Percentiles rank a stretch among this genome's conserved stretches.
phyloP scores from a whole-genome alignment of 2,329 filamentous ascomycete species.

The Fragosphaeria purpurea region DNA sequence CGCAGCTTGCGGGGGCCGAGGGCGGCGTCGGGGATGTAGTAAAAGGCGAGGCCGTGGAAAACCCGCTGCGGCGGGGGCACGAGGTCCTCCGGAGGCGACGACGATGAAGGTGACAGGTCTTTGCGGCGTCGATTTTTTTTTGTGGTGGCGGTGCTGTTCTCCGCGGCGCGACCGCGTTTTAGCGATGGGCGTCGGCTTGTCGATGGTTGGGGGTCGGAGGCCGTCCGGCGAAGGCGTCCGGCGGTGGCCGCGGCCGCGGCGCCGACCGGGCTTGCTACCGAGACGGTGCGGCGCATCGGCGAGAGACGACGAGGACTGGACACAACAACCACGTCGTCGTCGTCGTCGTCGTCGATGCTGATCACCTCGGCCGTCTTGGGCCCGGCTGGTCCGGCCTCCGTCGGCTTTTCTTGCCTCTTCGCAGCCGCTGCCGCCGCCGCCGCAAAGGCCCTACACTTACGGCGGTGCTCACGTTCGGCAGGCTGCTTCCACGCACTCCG shows the following conservation, averaged over 20 bases:
- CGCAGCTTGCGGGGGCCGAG: conserved; percentile 57
- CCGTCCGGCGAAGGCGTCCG: background rate
- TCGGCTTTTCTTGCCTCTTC: background rate
- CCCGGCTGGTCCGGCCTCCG: too few relatives aligned
- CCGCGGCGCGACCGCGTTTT: too few relatives aligned
- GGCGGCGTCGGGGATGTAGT: conserved; percentile 76
- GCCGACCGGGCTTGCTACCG: background rate
- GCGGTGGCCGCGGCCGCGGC: too few relatives aligned
- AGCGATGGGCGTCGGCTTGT: conserved; percentile 16
- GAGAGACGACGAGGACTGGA: background rate
- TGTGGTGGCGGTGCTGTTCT: too few relatives aligned
- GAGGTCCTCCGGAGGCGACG: conserved; percentile 9
- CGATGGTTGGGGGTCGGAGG: background rate
- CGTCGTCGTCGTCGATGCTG: background rate
- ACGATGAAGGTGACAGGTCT: too few relatives aligned
- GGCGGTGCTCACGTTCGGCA: conserved; percentile 25
- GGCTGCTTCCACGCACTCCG: background rate
- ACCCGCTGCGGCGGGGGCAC: conserved; percentile 45
- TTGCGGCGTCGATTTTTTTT: too few relatives aligned
- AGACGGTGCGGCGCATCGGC: conserved; percentile 19
- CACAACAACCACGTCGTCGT: background rate
- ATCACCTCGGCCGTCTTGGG: too few relatives aligned
- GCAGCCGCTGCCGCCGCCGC: conserved; percentile 1
- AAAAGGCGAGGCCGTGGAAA: conserved; percentile 53
- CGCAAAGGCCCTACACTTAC: conserved; percentile 19